Evolutionary conservation across 2,329 filamentous ascomycete genomes (phyloP).

Genomic region (Epichloe sibirici): DNA sequence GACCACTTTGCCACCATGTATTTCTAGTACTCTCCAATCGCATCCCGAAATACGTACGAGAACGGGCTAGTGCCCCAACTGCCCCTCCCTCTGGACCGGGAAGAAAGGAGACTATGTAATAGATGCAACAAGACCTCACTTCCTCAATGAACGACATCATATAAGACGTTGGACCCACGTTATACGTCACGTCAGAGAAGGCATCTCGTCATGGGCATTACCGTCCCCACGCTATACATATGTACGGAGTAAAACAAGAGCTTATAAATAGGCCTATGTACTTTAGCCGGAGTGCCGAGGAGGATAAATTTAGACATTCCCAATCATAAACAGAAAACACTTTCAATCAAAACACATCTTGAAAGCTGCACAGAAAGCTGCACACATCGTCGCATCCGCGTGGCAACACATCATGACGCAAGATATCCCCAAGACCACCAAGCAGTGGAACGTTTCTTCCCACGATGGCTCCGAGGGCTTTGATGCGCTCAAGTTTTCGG

Average conservation of each 20-base stretch:
- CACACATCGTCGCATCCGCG: not conserved
- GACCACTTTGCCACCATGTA: no score
- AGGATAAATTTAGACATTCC: not conserved
- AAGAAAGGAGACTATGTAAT: no score
- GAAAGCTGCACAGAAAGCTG: no score
- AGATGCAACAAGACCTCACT: not conserved
- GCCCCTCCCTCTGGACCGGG: not conserved
- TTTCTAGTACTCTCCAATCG: no score
- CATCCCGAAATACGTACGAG: not conserved
- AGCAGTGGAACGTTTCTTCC: slow-evolving; percentile 41
- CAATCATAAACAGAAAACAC: no score
- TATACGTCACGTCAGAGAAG: not conserved
- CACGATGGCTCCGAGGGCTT: slow-evolving; percentile 35
- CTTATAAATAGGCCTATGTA: not conserved
- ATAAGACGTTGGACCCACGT: not conserved
- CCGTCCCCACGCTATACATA: no score
- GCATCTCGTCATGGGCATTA: not conserved
- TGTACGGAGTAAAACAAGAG: not conserved
- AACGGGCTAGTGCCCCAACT: not conserved
- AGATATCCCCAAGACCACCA: slow-evolving; percentile 29
- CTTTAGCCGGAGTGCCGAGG: not conserved
- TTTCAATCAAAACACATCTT: no score
- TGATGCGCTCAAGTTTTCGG: slow-evolving; percentile 43
- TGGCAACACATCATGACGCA: slow-evolving; percentile 12
- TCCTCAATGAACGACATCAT: not conserved